phyloP scores from a whole-genome alignment of 2,329 filamentous ascomycete genomes.

The Penicillium corylophilum region DNA sequence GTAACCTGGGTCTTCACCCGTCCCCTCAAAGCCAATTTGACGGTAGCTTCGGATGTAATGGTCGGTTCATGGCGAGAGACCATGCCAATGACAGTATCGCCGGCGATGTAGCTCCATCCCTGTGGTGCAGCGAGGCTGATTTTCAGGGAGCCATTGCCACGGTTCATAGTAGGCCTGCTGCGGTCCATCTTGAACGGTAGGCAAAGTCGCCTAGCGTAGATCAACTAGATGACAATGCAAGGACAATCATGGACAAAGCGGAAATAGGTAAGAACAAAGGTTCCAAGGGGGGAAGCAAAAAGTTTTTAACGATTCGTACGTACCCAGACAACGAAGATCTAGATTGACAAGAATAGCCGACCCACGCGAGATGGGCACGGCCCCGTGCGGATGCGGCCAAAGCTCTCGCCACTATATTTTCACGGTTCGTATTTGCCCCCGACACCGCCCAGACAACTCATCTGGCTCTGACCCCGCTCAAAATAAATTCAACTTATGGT shows the following conservation, averaged over 20 bases:
- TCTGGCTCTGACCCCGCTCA: neutral
- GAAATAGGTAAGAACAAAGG: neutral
- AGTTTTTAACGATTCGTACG: neutral
- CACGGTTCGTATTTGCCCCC: neutral
- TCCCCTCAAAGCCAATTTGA: neutral
- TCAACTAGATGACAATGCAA: neutral
- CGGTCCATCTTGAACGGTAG: neutral
- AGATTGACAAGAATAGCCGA: neutral
- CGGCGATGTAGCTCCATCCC: neutral
- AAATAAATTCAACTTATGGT: neutral
- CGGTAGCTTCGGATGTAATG: neutral
- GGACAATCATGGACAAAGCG: neutral
- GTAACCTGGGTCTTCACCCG: neutral
- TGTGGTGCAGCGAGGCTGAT: constrained; percentile 1
- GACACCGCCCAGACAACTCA: neutral
- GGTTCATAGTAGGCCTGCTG: neutral
- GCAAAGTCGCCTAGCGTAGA: neutral
- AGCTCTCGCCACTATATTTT: neutral
- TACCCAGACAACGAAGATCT: neutral
- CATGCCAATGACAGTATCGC: constrained; percentile 3
- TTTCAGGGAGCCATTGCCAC: neutral
- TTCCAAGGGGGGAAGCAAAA: neutral
- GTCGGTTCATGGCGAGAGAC: neutral
- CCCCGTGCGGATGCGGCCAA: neutral
- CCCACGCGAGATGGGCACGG: neutral